These are phyloP conservation scores for Choanephora cucurbitarum DNA, from an alignment of 371 early-diverging fungal genomes.

Conservation along the genomic window DNA sequence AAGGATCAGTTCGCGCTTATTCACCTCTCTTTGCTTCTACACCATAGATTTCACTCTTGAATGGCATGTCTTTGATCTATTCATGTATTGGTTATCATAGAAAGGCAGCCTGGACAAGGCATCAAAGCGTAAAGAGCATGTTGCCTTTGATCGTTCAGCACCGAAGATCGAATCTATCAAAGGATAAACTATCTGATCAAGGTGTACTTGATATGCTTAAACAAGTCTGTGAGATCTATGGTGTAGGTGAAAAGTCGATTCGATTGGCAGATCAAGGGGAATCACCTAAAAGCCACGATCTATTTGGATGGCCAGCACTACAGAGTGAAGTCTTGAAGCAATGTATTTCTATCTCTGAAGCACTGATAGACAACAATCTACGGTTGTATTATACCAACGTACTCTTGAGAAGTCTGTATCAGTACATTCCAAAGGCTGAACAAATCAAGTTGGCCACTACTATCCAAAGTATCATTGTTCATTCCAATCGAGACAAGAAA, in stretches of 20 bases:
- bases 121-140: constrained; percentile 64
- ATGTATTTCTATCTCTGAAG: constrained; percentile 73
- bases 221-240: constrained; percentile 66
- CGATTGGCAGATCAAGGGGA: constrained; percentile 59
- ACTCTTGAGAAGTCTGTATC: constrained; percentile 64
- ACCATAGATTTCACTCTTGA: constrained; percentile 61
- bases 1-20: not conserved
- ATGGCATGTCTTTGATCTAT: constrained; percentile 62
- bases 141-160: constrained; percentile 55
- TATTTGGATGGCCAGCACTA: constrained; percentile 76
- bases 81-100: constrained; percentile 65
- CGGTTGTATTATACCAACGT: constrained; percentile 67
- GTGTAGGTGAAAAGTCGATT: constrained; percentile 61
- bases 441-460: constrained; percentile 69
- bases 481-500: not conserved
- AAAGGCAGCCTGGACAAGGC: constrained; percentile 76
- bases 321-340: constrained; percentile 79
- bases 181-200: constrained; percentile 34
- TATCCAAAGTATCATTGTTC: constrained; percentile 55
- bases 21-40: not conserved
- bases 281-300: constrained; percentile 2
- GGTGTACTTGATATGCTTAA: constrained; percentile 65
- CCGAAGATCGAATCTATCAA: constrained; percentile 37
- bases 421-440: constrained; percentile 64
- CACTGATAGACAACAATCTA: constrained; percentile 64